These are phyloP conservation scores for Colletotrichum cordylinicola DNA, from an alignment of 2,329 filamentous ascomycete genomes.

Conservation along the genomic window DNA sequence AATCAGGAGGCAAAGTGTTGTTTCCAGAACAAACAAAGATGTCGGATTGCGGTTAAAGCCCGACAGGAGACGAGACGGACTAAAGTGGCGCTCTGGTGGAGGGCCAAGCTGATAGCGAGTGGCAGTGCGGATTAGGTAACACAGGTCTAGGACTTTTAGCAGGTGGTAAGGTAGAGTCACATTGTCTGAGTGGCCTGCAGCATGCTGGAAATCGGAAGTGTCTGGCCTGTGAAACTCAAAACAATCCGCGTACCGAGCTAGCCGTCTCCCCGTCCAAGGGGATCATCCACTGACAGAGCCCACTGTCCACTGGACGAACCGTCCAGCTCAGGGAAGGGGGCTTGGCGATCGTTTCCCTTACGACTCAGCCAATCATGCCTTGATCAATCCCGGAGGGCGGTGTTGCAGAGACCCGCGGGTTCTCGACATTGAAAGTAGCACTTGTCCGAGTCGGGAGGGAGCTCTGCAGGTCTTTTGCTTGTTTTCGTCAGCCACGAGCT, in stretches of 20 bases:
- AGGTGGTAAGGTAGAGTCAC: background rate
- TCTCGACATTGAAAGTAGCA: background rate
- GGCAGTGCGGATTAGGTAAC: constrained; percentile 19
- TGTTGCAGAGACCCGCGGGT: background rate
- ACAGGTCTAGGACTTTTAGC: background rate
- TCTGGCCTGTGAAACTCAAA: constrained; percentile 19
- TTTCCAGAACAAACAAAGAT: constrained; percentile 17
- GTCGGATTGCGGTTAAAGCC: background rate
- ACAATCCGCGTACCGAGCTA: constrained; percentile 13
- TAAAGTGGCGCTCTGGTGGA: constrained; percentile 16
- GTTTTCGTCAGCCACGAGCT: constrained; percentile 14
- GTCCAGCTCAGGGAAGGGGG: constrained; percentile 10
- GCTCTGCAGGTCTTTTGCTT: background rate
- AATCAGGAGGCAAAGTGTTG: constrained; percentile 6
- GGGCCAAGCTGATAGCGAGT: background rate
- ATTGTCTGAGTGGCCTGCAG: background rate
- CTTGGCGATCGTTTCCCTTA: constrained; percentile 17
- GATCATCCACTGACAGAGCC: background rate
- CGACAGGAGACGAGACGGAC: constrained; percentile 14
- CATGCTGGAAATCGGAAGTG: constrained; percentile 3
- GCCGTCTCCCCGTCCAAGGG: constrained; percentile 4
- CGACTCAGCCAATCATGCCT: constrained; percentile 11
- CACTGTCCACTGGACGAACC: background rate
- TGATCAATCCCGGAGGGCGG: background rate
- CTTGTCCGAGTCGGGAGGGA: constrained; percentile 8